These are phyloP conservation scores for Ustilago bromivora DNA, from an alignment of 1,284 basidiomycete species.

Conservation along the genomic window DNA sequence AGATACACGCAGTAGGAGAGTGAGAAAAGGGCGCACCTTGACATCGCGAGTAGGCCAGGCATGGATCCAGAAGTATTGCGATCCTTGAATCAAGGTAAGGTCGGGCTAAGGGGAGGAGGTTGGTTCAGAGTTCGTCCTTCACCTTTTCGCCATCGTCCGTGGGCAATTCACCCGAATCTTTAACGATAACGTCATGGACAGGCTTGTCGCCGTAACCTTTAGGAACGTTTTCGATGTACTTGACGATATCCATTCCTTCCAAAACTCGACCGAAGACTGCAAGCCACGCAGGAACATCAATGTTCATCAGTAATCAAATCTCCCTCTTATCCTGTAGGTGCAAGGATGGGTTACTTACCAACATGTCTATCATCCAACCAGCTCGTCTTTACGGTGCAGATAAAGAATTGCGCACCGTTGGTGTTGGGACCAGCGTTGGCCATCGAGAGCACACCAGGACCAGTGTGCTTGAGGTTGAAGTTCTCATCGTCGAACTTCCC, in stretches of 20 bases:
- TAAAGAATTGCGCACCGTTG: slow-evolving; percentile 69
- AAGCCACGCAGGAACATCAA: too few relatives aligned
- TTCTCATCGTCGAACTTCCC: slow-evolving; percentile 61
- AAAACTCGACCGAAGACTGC: slow-evolving; percentile 65
- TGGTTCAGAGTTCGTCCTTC: slow-evolving; percentile 62
- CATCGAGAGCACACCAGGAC: slow-evolving; percentile 59
- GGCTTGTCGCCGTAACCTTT: slow-evolving; percentile 63
- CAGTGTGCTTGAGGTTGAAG: slow-evolving; percentile 64
- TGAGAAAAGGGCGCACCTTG: neutral
- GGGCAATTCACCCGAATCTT: slow-evolving; percentile 60
- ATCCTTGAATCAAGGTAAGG: neutral
- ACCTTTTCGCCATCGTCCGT: slow-evolving; percentile 33
- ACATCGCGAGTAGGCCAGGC: too few relatives aligned
- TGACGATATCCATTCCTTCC: slow-evolving; percentile 65
- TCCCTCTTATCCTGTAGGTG: too few relatives aligned
- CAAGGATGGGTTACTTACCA: slow-evolving; percentile 34
- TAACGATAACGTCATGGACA: slow-evolving; percentile 52
- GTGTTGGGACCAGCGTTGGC: slow-evolving; percentile 71
- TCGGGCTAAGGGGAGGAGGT: neutral
- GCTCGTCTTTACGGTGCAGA: slow-evolving; percentile 65
- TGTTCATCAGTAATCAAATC: neutral
- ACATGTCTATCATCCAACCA: slow-evolving; percentile 65
- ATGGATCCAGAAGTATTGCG: neutral
- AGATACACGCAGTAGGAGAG: neutral
- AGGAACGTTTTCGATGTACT: slow-evolving; percentile 62